Conservation (phyloP, 1,284 basidiomycete genomes). For the Sutorius eximius region DNA sequence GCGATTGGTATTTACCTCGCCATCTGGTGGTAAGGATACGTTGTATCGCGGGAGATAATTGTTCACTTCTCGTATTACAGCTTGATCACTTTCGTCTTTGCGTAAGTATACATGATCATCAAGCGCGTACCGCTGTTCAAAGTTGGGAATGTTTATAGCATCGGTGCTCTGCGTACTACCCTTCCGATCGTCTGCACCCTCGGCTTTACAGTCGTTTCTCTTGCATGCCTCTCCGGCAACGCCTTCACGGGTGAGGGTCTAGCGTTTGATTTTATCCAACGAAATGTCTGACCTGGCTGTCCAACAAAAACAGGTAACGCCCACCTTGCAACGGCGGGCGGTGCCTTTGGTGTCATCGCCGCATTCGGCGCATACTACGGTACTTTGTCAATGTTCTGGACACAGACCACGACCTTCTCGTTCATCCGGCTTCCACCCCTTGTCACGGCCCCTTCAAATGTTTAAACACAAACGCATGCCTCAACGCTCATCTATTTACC, state of each 20-base stretch:
- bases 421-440: constrained; percentile 29
- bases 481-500: not conserved
- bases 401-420: constrained; percentile 29
- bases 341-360: constrained; percentile 28
- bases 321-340: constrained; percentile 30
- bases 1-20: constrained; percentile 31
- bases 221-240: constrained; percentile 26
- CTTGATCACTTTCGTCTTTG: constrained; percentile 22
- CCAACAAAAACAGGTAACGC: constrained; percentile 15
- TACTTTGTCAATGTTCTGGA: constrained; percentile 28
- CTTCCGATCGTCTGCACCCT: constrained; percentile 27
- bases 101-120: constrained; percentile 8
- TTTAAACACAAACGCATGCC: not conserved
- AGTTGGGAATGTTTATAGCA: constrained; percentile 6
- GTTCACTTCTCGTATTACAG: constrained; percentile 7
- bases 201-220: constrained; percentile 23
- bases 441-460: constrained; percentile 21
- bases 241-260: constrained; percentile 25
- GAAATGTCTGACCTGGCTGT: constrained; percentile 5
- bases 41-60: not conserved
- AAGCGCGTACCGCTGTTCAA: not conserved
- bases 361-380: constrained; percentile 33
- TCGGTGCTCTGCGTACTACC: constrained; percentile 31
- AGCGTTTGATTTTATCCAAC: not conserved
- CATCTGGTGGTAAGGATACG: constrained; percentile 11